These are phyloP conservation scores for Rhizopus stolonifer DNA, from an alignment of 371 early-diverging fungal species.

Conservation along the genomic window DNA sequence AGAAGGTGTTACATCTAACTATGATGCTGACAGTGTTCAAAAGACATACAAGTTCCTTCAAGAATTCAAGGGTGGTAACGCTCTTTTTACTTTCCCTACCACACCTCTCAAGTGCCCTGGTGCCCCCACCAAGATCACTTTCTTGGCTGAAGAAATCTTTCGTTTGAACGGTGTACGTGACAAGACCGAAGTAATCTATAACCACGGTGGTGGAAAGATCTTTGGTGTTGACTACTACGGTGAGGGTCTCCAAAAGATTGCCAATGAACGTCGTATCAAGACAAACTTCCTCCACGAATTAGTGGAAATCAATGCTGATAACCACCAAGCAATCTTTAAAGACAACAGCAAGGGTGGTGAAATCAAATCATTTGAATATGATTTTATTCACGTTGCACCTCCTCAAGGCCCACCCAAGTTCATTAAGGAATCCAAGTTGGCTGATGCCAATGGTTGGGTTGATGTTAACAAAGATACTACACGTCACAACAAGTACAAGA, in stretches of 20 bases:
- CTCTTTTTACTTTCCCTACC: conserved; percentile 88
- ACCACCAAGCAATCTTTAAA: conserved; percentile 73
- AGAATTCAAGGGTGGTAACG: conserved; percentile 79
- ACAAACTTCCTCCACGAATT: conserved; percentile 75
- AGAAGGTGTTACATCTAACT: conserved; percentile 83
- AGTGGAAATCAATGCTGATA: conserved; percentile 62
- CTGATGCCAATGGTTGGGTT: conserved; percentile 82
- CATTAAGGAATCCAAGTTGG: conserved; percentile 68
- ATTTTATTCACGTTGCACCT: conserved; percentile 88
- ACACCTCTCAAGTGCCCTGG: conserved; percentile 92
- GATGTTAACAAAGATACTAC: conserved; percentile 79
- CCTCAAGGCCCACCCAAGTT: conserved; percentile 81
- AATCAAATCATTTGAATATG: conserved; percentile 63
- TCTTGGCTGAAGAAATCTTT: conserved; percentile 85
- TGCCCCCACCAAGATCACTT: conserved; percentile 90
- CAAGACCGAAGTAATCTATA: conserved; percentile 70
- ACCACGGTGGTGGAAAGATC: conserved; percentile 80
- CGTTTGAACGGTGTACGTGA: conserved; percentile 68
- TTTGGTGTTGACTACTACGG: conserved; percentile 90
- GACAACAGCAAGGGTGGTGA: conserved; percentile 54
- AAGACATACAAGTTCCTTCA: conserved; percentile 75
- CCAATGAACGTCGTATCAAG: conserved; percentile 67
- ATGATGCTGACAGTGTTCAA: conserved; percentile 72
- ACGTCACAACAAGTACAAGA: conserved; percentile 77
- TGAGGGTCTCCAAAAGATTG: conserved; percentile 63